Evolutionary conservation across 352 stramenopile species (phyloP), one percentile per base, ranked within the genome.

Genomic region (Stramenopiles sp.): DNA sequence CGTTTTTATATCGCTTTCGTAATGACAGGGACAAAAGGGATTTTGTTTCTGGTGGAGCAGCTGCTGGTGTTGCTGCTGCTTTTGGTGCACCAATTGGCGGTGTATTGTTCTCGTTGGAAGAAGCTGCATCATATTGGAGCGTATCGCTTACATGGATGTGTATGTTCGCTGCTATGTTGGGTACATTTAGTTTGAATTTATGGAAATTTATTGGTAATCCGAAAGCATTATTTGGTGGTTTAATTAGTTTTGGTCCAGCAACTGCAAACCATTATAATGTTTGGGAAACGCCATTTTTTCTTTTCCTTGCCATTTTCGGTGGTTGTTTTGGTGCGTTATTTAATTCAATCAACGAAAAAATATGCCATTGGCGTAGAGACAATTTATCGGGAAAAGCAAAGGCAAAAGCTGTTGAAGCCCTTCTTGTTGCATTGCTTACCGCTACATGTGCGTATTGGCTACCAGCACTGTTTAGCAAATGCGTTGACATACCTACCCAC

Each of bases 21-120:
- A 97, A 97, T 80, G 93, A 98, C 85, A 89, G 90, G 81, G 89
- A 97, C 80, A 96, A 97, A 84, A 89, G 95, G 27, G 94, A 98
- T 80, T 99, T 99, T 82, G 95, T 98, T 32, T 95, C 93, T 30
- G 98, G 93, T 84, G 96, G 96, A 80, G 93, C 94, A 23, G 95
- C 96, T 23, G 95, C 95, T 1, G 96, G 96, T 81, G 95, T 99
- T 0, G 93, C 93, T 0, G 93, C 95, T 0, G 96, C 96, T 1
- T 99, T 99, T 80, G 93, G 92, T 29, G 94, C 95, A 6, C 96
- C 96, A 0, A 98, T 99, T 78, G 96, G 96, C 69, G 96, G 96
- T 73, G 94, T 99, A 63, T 80, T 99, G 13, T 99, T 99, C 79
- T 92, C 90, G 7, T 83, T 99, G 4, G 96, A 99, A 84, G 96